Base-by-base conservation (phyloP, 306 rosid genomes). In the Calophaca sinica region DNA sequence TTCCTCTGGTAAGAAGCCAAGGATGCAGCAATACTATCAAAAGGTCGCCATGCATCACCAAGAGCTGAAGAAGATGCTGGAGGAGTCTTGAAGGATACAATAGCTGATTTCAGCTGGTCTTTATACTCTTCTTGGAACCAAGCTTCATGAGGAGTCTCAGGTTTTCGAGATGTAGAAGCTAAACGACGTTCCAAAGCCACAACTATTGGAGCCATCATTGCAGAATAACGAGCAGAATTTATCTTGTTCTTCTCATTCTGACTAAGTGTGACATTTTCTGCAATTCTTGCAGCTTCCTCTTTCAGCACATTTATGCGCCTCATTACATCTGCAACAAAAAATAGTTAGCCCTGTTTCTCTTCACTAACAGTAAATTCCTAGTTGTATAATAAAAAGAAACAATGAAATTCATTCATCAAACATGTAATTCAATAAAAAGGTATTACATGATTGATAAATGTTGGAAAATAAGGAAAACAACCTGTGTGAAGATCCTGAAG, bases 401-500 rank as follows among this genome's bases (percentile, higher is more conserved):
- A 12, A 58, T 57, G 52, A 15, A 46, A 65, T 54, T 64, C 49
- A 63, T 46, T 80, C 52, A 70, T 32, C 75, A 36, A 72, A 70
- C 48, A 20, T 4, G 36, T 7, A 64, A 68, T 62, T 75, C 72
- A 41, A 80, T 39, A 44, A 59, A 55, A 72, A 68, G 15, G 65
- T 66, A 63, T 81, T 72, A 62, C 67, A 36, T 59, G 20, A 59
- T 58, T 60, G 76, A 76, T 55, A 69, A 68, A 5, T 70, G 28
- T 69, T 32, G 32, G 69, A 38, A 38, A 70, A 9, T 36, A 41
- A 52, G 60, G 55, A 70, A 79, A 31, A 50, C 52, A 79, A 93
- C 98, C 98, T 75, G 94, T 86, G 68, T 93, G 98, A 78, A 93
- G 91, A 89, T 93, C 98, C 88, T 93, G 98, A 82, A 93, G 98